phyloP scores from a whole-genome alignment of 148 eudicot species.

The Tetragonia tetragonoides region DNA sequence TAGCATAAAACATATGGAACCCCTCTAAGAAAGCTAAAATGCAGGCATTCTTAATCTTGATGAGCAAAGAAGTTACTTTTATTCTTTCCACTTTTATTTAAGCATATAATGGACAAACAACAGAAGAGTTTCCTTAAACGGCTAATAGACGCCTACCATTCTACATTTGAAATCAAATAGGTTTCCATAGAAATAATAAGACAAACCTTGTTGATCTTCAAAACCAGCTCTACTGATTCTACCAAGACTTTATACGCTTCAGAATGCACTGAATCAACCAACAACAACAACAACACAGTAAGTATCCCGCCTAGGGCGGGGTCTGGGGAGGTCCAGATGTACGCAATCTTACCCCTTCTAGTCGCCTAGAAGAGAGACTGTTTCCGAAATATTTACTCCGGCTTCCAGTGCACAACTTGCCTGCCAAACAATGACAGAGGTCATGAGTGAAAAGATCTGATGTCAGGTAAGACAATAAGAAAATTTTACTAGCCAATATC shows the following conservation, averaged over 20 bases:
- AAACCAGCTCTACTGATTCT: constrained; percentile 90
- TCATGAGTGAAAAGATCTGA: not conserved
- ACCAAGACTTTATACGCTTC: constrained; percentile 96
- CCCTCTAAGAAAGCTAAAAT: no score
- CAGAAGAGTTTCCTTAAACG: no score
- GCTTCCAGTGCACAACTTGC: constrained; percentile 37
- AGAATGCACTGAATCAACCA: constrained; percentile 82
- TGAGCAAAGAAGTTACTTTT: not conserved
- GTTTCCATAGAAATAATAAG: not conserved
- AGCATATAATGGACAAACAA: not conserved
- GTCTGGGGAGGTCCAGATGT: no score
- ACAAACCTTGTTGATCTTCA: constrained; percentile 61
- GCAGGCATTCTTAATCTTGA: no score
- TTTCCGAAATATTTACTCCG: constrained; percentile 58
- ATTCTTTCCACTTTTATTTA: not conserved
- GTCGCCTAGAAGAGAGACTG: no score
- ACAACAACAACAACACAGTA: no score
- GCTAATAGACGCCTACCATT: not conserved
- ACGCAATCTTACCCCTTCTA: no score
- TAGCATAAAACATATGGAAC: not conserved
- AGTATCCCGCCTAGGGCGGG: no score
- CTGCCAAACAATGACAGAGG: constrained; percentile 22
- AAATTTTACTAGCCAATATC: not conserved
- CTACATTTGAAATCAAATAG: not conserved
- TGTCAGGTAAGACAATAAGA: not conserved